phyloP scores from a whole-genome alignment of 768 basidiomycete species.

The Pilatotrama ljubarskyi region DNA sequence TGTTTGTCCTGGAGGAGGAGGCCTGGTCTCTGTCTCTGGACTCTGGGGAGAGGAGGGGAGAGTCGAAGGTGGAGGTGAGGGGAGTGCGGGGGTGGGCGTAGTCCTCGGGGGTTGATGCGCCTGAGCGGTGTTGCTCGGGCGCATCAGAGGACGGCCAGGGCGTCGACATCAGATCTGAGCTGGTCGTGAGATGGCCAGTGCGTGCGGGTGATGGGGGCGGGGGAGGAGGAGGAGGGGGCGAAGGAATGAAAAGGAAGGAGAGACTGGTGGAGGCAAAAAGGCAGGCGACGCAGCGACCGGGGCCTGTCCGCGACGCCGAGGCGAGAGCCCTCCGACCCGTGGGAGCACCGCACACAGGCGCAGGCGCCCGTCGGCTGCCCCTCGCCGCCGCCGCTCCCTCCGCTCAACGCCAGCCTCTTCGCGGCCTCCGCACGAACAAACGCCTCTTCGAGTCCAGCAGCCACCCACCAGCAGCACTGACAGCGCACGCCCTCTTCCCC shows the following conservation, averaged over 20 bases:
- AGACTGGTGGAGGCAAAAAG: slow-evolving; percentile 1
- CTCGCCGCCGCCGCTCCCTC: slow-evolving; percentile 2
- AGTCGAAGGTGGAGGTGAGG: slow-evolving; percentile 31
- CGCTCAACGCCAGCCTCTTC: slow-evolving; percentile 29
- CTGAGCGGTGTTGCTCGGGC: slow-evolving; percentile 17
- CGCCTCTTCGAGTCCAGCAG: too few species aligned
- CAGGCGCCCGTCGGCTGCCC: slow-evolving; percentile 11
- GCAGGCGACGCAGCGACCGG: not conserved
- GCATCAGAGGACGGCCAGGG: slow-evolving; percentile 19
- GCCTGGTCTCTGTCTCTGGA: slow-evolving; percentile 1
- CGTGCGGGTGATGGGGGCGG: not conserved
- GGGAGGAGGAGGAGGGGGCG: not conserved
- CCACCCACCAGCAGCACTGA: too few species aligned
- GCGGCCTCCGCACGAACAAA: not conserved
- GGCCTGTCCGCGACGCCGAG: not conserved
- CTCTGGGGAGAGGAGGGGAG: slow-evolving; percentile 33
- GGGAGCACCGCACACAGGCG: not conserved
- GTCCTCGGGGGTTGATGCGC: slow-evolving; percentile 22
- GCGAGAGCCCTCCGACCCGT: not conserved
- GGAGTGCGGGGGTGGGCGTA: slow-evolving; percentile 21
- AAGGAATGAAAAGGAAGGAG: slow-evolving; percentile 12
- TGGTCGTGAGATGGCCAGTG: not conserved
- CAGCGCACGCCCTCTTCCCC: too few species aligned
- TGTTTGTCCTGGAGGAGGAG: slow-evolving; percentile 15
- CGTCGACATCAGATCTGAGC: slow-evolving; percentile 2